These are phyloP conservation scores for Solanum piurae DNA, from an alignment of 257 asterid species.

Conservation along the genomic window DNA sequence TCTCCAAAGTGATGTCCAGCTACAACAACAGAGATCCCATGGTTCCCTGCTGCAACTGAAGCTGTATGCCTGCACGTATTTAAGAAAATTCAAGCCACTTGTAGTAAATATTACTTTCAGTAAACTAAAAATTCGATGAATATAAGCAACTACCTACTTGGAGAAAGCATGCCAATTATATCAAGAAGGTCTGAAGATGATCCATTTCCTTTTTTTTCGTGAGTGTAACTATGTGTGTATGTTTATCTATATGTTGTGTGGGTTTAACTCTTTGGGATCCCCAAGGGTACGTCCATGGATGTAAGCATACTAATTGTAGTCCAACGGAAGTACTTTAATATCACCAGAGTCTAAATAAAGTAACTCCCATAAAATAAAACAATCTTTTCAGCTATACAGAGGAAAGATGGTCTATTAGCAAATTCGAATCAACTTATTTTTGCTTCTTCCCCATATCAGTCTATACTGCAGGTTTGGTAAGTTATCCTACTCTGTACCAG, in stretches of 20 bases:
- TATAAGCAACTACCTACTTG: background rate
- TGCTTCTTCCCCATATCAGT: background rate
- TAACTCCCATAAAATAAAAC: background rate
- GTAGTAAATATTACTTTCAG: background rate
- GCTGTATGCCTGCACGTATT: constrained; percentile 73
- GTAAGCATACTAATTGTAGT: background rate
- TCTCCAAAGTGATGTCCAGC: constrained; percentile 88
- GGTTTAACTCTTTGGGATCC: background rate
- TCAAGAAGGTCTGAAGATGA: background rate
- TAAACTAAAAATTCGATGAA: background rate
- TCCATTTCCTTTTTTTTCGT: background rate
- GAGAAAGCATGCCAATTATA: background rate
- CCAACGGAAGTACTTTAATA: background rate
- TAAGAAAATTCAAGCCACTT: background rate
- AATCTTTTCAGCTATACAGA: background rate
- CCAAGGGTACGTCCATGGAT: background rate
- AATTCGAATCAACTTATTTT: background rate
- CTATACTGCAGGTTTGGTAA: background rate
- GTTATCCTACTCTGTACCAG: background rate
- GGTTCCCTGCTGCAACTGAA: constrained; percentile 91
- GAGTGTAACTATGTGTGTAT: background rate
- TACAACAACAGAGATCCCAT: constrained; percentile 82
- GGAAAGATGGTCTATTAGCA: background rate
- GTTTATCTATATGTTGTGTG: background rate
- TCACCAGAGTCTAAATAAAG: background rate